These are phyloP conservation scores for Euphorbia lathyris DNA, from an alignment of 345 rosid species.

Conservation along the genomic window DNA sequence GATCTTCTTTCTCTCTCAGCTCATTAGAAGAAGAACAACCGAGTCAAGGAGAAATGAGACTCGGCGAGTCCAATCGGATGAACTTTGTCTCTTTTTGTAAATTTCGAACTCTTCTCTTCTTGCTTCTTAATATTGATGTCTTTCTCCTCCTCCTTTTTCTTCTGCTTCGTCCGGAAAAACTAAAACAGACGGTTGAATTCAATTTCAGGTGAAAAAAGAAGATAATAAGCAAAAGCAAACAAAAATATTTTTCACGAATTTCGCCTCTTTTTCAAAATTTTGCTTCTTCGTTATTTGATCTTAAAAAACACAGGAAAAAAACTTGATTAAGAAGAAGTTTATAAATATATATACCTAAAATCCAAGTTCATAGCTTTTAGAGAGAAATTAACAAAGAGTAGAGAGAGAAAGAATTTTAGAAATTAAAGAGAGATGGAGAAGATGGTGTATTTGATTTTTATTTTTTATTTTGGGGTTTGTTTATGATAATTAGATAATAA, in stretches of 20 bases:
- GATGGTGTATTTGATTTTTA: no score
- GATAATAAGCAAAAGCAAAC: slow-evolving; percentile 19
- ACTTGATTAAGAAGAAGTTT: background rate
- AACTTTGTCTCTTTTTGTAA: background rate
- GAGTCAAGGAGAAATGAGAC: slow-evolving; percentile 7
- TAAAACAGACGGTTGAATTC: slow-evolving; percentile 4
- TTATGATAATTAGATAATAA: no score
- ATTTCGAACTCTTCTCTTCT: background rate
- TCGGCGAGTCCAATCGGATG: slow-evolving; percentile 23
- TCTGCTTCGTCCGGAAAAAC: background rate
- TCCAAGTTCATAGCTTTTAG: slow-evolving; percentile 3
- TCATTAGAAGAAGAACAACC: slow-evolving; percentile 15
- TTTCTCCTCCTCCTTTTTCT: background rate
- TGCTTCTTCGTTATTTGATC: background rate
- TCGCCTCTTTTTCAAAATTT: background rate
- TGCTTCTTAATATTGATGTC: no score
- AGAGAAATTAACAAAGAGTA: no score
- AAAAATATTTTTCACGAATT: slow-evolving; percentile 9
- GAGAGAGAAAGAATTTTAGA: no score
- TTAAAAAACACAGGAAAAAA: no score
- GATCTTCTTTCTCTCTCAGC: slow-evolving; percentile 15
- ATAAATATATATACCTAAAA: background rate
- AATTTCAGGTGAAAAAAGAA: slow-evolving; percentile 13
- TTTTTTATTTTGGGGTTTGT: no score
- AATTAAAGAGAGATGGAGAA: no score